Base-by-base conservation (phyloP, 495 filamentous ascomycete species). In the Lasiosphaeria ovina region DNA sequence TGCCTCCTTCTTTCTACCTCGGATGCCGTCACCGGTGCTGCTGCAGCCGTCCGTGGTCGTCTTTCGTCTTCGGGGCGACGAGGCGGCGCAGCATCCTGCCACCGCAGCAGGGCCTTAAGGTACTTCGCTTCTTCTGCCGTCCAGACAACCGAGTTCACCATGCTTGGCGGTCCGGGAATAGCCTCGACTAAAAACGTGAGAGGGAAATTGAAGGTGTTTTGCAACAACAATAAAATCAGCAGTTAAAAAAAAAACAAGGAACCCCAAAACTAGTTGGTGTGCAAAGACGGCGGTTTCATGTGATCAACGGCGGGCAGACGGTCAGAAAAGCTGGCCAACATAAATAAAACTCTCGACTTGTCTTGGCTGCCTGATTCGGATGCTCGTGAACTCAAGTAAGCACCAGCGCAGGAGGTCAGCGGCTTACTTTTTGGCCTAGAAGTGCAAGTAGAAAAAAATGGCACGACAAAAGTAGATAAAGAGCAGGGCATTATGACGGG, bases 71-170 rank as follows among this genome's bases (percentile, higher is more conserved):
- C 62, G 17, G 54, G 36, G 24, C 42, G 17, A 10, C 50, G 31
- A 6, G 53, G 11, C 11, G 62, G 14, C 17, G 53, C 61, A 4
- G 55, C 38, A 32, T 76, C 71, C 48, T 75, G 64, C 77, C 77
- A 80, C 32, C 65, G 61, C 35, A 80, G 66, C 14, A 80, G 62
- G 31, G 74, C 76, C 56, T 74, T 72, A 51, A 76, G 68, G 53
- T 77, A 80, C 57, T 69, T 69, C 55, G 72, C 68, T 54, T 80
- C 77, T 24, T 79, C 76, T 10, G 72, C 59, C 1, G 74, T 75
- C 61, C 70, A 74, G 12, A 73, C 65, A 47, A 77, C 62, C 0
- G 73, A 73, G 60, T 66, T 68, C 47, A 66, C 64, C 66, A 70
- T 69, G 31, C 40, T 62, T 57, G 34, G 45, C 32, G 7, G 4